Evolutionary conservation across 1,139 yeast species (phyloP), one percentile per base, ranked within the genome.

Genomic region (Sugiyamaella paludigena): DNA sequence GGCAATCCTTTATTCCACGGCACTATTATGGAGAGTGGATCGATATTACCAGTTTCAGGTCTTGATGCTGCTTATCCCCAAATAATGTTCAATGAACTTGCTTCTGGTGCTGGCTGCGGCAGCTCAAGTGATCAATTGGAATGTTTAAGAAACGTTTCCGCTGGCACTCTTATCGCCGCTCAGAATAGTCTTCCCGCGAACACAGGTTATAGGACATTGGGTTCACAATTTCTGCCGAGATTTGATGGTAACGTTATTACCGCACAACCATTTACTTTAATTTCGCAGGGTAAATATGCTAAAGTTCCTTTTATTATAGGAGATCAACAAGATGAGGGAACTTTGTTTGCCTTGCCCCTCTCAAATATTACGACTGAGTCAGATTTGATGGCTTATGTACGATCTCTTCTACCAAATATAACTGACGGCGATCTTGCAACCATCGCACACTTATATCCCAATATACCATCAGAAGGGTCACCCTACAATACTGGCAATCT

Each of bases 1-100:
- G 61, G 56, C 19, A 55, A 55, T 28, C 50, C 56, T 3, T 57
- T 56, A 45, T 56, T 68, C 47, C 56, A 55, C 41, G 65, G 65
- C 29, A 70, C 66, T 6, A 63, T 67, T 26, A 52, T 56, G 55
- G 31, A 30, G 43, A 49, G 53, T 37, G 55, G 53, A 5, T 40
- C 53, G 2, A 37, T 44, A 12, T 46, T 55, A 7, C 52, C 59
- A n/a, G 24, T 53, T 13, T 45, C 46, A 7, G 13, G 40, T 28
- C 28, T 33, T 10, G 52, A 47, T 13, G 37, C 49, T 9, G 34
- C 38, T 4, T 24, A 28, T 16, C 55, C 57, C 7, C 57, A 58
- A 40, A 38, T 26, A 1, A 46, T 49, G 7, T 63, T 50, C 31
- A 43, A 57, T 8, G 38, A 36, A 45, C 43, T 58, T 15, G 51